Conservation (phyloP, 2,329 filamentous ascomycete genomes). For the Trichoderma aggressivum region DNA sequence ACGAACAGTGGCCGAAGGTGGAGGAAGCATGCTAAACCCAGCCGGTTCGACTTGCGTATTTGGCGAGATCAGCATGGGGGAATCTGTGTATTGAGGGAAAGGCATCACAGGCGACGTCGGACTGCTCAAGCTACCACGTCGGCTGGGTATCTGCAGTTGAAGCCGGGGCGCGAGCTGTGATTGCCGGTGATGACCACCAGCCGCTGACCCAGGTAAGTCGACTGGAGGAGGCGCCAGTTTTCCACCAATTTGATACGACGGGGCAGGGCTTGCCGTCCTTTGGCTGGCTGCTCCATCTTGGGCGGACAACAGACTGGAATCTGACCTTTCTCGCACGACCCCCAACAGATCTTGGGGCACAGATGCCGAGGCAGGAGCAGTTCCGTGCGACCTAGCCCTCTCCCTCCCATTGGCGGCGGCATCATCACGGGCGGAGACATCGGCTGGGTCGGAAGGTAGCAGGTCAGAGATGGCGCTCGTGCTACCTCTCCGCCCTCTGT, state of each 20-base stretch:
- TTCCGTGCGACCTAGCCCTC: constrained; percentile 22
- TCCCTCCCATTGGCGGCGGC: constrained; percentile 17
- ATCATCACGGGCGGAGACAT: constrained; percentile 1
- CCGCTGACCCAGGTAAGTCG: constrained; percentile 22
- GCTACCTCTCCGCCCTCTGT: constrained; percentile 28
- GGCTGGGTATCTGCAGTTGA: constrained; percentile 47
- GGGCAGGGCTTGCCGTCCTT: constrained; percentile 30
- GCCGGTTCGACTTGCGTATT: constrained; percentile 41
- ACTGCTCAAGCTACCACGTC: constrained; percentile 41
- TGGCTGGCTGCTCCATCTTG: constrained; percentile 19
- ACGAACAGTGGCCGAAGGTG: constrained; percentile 36
- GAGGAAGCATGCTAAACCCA: constrained; percentile 52
- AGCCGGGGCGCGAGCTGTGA: constrained; percentile 28
- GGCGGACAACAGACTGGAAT: neutral
- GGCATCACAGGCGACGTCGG: constrained; percentile 54
- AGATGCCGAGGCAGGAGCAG: constrained; percentile 5
- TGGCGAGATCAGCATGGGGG: constrained; percentile 45
- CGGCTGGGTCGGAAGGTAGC: constrained; percentile 17
- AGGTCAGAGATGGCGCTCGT: constrained; percentile 26
- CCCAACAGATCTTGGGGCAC: neutral
- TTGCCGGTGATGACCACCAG: neutral
- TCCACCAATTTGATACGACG: constrained; percentile 38
- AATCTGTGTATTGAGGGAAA: constrained; percentile 68
- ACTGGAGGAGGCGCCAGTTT: constrained; percentile 42
- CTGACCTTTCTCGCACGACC: neutral